Percentiles rank a stretch among this genome's conserved stretches.
phyloP scores from a whole-genome alignment of 371 early-diverging fungal species.

The Mucor sp. region DNA sequence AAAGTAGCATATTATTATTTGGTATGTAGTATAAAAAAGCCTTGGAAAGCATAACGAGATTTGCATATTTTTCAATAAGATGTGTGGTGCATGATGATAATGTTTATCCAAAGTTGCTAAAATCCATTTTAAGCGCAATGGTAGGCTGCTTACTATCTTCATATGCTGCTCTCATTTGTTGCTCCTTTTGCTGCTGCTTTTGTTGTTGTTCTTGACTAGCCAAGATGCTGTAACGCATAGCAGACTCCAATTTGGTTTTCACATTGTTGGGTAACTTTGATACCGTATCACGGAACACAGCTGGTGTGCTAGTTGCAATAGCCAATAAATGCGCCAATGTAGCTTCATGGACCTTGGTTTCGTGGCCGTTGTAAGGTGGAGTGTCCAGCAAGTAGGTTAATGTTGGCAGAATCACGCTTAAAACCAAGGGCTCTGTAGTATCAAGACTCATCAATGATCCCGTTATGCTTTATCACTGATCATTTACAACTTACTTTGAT shows the following conservation, averaged over 20 bases:
- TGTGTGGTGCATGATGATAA: no score
- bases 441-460: not conserved
- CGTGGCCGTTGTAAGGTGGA: slow-evolving; percentile 25
- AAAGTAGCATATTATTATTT: not conserved
- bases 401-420: slow-evolving; percentile 44
- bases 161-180: slow-evolving; percentile 22
- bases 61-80: not conserved
- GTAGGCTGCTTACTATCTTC: slow-evolving; percentile 50
- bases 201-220: slow-evolving; percentile 41
- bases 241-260: slow-evolving; percentile 43
- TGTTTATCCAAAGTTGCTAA: slow-evolving; percentile 46
- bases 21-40: not conserved
- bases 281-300: slow-evolving; percentile 44
- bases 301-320: slow-evolving; percentile 39
- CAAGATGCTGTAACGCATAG: slow-evolving; percentile 49
- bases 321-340: slow-evolving; percentile 36
- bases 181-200: slow-evolving; percentile 33
- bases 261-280: slow-evolving; percentile 27
- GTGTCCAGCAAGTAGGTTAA: slow-evolving; percentile 43
- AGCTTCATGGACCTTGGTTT: slow-evolving; percentile 34
- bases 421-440: slow-evolving; percentile 22
- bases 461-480: not conserved
- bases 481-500: slow-evolving; percentile 43
- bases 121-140: slow-evolving; percentile 57
- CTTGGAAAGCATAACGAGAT: not conserved